A percentile compares a stretch with the other conserved stretches of the same genome.
These are phyloP conservation scores for Eremomyces bilateralis DNA, from an alignment of 495 filamentous ascomycete species.

Conservation along the genomic window DNA sequence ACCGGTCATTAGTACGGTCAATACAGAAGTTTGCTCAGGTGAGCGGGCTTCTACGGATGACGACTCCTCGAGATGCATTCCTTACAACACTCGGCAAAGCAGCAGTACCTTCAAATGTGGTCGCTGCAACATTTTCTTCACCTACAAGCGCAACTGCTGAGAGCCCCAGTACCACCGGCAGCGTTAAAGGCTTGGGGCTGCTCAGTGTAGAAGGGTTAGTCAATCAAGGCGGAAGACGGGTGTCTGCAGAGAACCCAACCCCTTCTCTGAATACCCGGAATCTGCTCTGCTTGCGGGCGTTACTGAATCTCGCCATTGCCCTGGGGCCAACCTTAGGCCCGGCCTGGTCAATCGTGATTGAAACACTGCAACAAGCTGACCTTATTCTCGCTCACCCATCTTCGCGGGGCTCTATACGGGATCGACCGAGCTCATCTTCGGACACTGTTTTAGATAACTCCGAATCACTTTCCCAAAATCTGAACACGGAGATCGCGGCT, in stretches of 20 bases:
- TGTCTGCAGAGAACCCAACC: constrained; percentile 25
- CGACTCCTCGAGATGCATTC: constrained; percentile 81
- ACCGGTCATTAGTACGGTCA: constrained; percentile 74
- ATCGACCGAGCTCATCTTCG: constrained; percentile 1
- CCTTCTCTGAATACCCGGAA: constrained; percentile 67
- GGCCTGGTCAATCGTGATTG: constrained; percentile 77
- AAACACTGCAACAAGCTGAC: constrained; percentile 80
- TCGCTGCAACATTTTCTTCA: constrained; percentile 32
- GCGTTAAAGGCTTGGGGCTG: constrained; percentile 40
- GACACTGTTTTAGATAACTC: too few species aligned
- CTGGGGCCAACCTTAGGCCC: constrained; percentile 66
- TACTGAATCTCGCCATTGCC: constrained; percentile 87
- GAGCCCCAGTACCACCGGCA: constrained; percentile 30
- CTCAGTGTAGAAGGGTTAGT: constrained; percentile 41
- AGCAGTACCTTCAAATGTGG: constrained; percentile 58
- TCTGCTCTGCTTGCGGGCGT: constrained; percentile 66
- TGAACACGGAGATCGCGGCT: constrained; percentile 53
- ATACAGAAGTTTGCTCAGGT: constrained; percentile 95
- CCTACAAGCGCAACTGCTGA: constrained; percentile 26
- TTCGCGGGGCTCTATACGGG: constrained; percentile 4
- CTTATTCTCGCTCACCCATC: constrained; percentile 46
- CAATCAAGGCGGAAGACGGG: constrained; percentile 27
- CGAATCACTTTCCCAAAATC: constrained; percentile 31
- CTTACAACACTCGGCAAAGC: constrained; percentile 84
- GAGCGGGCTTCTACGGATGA: constrained; percentile 62